These are phyloP conservation scores for Toxoplasma gondii DNA, from an alignment of 169 alveolate species.

Conservation along the genomic window DNA sequence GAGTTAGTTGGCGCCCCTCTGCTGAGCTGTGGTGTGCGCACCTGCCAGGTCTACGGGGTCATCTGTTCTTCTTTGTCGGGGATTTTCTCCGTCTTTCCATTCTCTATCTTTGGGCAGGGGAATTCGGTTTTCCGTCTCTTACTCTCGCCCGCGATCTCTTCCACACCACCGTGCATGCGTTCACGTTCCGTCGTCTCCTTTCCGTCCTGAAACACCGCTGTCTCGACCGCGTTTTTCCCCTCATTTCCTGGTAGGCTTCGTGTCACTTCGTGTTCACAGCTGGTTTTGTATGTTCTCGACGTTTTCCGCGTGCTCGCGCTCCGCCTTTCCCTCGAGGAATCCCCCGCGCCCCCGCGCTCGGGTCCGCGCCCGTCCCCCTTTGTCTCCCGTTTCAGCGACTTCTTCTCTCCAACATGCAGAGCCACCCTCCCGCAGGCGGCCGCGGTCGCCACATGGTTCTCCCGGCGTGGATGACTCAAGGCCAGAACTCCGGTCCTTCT, in stretches of 20 bases:
- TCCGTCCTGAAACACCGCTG: neutral
- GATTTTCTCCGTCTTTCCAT: neutral
- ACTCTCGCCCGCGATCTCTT: neutral
- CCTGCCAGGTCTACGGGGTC: neutral
- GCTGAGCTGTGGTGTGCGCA: neutral
- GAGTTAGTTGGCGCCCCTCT: neutral
- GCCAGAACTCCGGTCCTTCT: neutral
- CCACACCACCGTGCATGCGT: neutral
- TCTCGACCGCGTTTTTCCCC: too few relatives aligned
- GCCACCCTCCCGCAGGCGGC: conserved; percentile 34
- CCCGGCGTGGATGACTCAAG: conserved; percentile 60
- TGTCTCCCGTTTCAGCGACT: neutral
- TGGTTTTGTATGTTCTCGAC: too few relatives aligned
- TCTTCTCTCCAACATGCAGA: neutral
- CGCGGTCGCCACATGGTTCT: conserved; percentile 64
- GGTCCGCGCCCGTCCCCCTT: neutral
- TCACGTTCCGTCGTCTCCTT: neutral
- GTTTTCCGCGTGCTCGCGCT: too few relatives aligned
- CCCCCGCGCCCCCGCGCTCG: too few relatives aligned
- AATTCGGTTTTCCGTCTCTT: neutral
- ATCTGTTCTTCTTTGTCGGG: neutral
- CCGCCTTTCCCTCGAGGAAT: too few relatives aligned
- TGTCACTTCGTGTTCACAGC: too few relatives aligned
- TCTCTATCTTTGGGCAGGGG: neutral
- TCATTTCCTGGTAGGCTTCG: too few relatives aligned